phyloP scores from a whole-genome alignment of 2,329 filamentous ascomycete species.

The Lecanicillium sp. region DNA sequence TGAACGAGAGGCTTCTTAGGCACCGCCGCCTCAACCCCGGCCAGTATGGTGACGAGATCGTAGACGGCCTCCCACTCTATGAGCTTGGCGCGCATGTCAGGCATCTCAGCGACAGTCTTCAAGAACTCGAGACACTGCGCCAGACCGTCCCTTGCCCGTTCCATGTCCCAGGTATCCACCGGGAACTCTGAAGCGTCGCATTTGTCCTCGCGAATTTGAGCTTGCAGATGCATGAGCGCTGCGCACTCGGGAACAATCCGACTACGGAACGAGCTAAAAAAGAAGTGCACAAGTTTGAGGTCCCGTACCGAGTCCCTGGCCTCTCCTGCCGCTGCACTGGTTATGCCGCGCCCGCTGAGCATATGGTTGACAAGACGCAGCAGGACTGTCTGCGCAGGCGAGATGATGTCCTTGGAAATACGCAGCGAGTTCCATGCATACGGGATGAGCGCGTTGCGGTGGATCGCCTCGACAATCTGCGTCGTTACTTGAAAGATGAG shows the following conservation, averaged over 20 bases:
- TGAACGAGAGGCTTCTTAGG: conserved; percentile 68
- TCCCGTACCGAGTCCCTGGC: conserved; percentile 50
- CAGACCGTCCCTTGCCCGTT: conserved; percentile 89
- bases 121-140: conserved; percentile 94
- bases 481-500: conserved; percentile 95
- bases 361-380: conserved; percentile 87
- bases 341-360: conserved; percentile 55
- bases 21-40: conserved; percentile 81
- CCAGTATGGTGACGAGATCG: conserved; percentile 80
- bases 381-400: conserved; percentile 87
- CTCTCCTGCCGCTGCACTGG: conserved; percentile 34
- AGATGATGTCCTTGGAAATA: conserved; percentile 93
- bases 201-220: conserved; percentile 73
- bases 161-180: conserved; percentile 95
- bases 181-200: conserved; percentile 83
- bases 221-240: conserved; percentile 89
- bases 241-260: conserved; percentile 92
- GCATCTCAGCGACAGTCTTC: conserved; percentile 78
- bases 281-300: conserved; percentile 70
- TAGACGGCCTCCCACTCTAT: conserved; percentile 90
- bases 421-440: conserved; percentile 88
- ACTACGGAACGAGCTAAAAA: conserved; percentile 86
- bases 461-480: conserved; percentile 89
- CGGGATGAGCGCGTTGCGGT: conserved; percentile 82
- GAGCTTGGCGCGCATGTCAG: conserved; percentile 74